These are phyloP conservation scores for Zygoascus hellenicus DNA, from an alignment of 1,139 yeast genomes.

Conservation along the genomic window DNA sequence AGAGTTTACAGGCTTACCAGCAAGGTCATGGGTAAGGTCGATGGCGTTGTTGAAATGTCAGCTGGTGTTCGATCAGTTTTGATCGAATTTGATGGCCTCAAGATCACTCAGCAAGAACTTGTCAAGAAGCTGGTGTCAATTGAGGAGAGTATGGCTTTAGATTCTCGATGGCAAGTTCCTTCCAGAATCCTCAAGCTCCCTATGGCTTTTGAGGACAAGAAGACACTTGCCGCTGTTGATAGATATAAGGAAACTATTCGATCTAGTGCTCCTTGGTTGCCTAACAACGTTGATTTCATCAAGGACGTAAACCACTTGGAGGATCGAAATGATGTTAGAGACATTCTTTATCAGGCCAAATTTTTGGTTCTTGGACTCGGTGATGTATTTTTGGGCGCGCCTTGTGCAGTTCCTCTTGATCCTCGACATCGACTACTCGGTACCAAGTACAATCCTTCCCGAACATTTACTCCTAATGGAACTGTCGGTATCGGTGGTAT, in stretches of 20 bases:
- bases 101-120: constrained; percentile 54
- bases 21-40: constrained; percentile 48
- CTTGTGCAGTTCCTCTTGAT: constrained; percentile 96
- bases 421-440: constrained; percentile 93
- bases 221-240: constrained; percentile 81
- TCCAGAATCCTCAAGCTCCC: constrained; percentile 82
- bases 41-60: constrained; percentile 91
- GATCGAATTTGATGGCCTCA: constrained; percentile 66
- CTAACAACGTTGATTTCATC: constrained; percentile 92
- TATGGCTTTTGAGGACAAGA: constrained; percentile 91
- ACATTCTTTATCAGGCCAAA: constrained; percentile 80
- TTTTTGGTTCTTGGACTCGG: constrained; percentile 92
- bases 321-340: constrained; percentile 66
- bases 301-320: constrained; percentile 75
- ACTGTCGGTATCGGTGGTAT: constrained; percentile 97
- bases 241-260: constrained; percentile 92
- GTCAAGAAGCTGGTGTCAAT: constrained; percentile 61
- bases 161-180: constrained; percentile 77
- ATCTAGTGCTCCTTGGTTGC: constrained; percentile 93
- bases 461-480: constrained; percentile 94
- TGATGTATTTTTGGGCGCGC: constrained; percentile 96
- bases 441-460: constrained; percentile 90
- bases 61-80: constrained; percentile 94
- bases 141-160: constrained; percentile 67
- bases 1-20: constrained; percentile 78